These are phyloP conservation scores for Neonectria magnoliae DNA, from an alignment of 2,329 filamentous ascomycete genomes.

Conservation along the genomic window DNA sequence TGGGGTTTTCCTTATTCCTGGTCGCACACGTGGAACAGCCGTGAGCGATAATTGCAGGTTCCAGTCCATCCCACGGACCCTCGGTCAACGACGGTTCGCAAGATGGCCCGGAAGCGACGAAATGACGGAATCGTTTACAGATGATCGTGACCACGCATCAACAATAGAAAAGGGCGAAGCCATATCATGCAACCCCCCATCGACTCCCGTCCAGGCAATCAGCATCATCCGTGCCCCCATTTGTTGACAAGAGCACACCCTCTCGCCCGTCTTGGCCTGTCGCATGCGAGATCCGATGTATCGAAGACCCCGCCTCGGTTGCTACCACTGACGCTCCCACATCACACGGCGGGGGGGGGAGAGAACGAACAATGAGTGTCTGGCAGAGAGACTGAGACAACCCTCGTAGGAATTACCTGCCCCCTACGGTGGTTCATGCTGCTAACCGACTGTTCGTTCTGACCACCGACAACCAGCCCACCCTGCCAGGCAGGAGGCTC, in stretches of 20 bases:
- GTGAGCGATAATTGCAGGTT: constrained; percentile 22
- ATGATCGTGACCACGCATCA: background rate
- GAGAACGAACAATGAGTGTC: background rate
- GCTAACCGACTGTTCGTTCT: background rate
- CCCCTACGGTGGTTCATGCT: background rate
- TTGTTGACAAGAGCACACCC: background rate
- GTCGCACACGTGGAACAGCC: constrained; percentile 26
- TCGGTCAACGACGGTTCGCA: constrained; percentile 12
- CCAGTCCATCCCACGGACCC: constrained; percentile 6
- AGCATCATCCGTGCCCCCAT: background rate
- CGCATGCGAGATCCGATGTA: background rate
- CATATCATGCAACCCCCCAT: background rate
- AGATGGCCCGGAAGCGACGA: constrained; percentile 10
- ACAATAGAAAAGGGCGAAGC: background rate
- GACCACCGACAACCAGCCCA: background rate
- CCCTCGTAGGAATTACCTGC: constrained; percentile 1
- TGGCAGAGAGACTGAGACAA: background rate
- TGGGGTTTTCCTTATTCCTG: constrained; percentile 27
- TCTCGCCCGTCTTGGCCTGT: background rate
- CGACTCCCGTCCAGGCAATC: background rate
- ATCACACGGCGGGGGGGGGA: background rate
- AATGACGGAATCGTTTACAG: constrained; percentile 15
- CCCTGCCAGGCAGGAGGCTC: background rate
- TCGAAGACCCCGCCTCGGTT: background rate
- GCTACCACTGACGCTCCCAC: background rate